phyloP scores from a whole-genome alignment of 2,329 filamentous ascomycete genomes.

The Hymenoscyphus scutula region DNA sequence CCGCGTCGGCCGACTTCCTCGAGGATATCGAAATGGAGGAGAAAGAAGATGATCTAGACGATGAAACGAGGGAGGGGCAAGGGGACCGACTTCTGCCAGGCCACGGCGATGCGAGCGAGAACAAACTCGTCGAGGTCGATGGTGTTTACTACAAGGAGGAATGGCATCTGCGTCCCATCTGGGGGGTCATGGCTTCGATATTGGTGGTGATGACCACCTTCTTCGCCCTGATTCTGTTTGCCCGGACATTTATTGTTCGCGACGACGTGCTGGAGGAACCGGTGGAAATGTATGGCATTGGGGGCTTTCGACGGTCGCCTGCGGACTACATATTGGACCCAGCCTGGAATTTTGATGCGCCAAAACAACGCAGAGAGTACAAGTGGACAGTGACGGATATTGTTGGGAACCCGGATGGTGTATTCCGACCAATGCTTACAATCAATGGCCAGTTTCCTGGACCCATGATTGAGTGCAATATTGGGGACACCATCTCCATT shows the following conservation, averaged over 20 bases:
- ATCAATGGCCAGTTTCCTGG: conserved; percentile 76
- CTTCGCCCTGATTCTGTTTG: conserved; percentile 25
- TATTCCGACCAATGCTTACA: conserved; percentile 58
- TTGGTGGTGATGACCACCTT: conserved; percentile 25
- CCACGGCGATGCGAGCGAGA: conserved; percentile 19
- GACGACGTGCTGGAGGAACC: conserved; percentile 12
- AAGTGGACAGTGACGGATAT: conserved; percentile 60
- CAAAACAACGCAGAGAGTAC: conserved; percentile 53
- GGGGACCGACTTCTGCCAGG: conserved; percentile 28
- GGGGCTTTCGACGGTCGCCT: conserved; percentile 35
- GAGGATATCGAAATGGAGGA: conserved; percentile 31
- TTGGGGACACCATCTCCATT: conserved; percentile 69
- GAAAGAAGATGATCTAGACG: conserved; percentile 21
- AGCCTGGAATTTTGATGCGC: conserved; percentile 53
- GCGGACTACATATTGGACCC: conserved; percentile 56
- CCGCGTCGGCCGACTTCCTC: conserved; percentile 6
- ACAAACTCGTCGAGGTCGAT: conserved; percentile 4
- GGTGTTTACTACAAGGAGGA: conserved; percentile 23
- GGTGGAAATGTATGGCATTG: conserved; percentile 18
- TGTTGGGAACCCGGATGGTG: conserved; percentile 58
- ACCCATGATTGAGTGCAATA: conserved; percentile 69
- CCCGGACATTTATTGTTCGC: conserved; percentile 27
- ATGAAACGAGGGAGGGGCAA: conserved; percentile 22
- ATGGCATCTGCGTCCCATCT: conserved; percentile 34
- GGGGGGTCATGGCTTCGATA: conserved; percentile 29